Conservation (phyloP, 2,329 filamentous ascomycete species). For the Pyricularia grisea region DNA sequence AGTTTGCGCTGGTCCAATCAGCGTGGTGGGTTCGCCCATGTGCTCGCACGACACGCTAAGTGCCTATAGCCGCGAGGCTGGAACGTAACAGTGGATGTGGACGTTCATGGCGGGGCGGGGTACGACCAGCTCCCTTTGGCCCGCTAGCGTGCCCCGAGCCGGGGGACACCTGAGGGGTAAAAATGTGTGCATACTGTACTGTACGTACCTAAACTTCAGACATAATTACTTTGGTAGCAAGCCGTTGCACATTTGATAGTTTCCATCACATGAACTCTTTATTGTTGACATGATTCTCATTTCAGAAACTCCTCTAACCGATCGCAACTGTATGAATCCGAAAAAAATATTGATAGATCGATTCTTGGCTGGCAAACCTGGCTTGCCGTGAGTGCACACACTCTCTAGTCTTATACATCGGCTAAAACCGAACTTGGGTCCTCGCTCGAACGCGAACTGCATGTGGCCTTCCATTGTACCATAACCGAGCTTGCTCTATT, state of each 20-base stretch:
- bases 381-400: no score
- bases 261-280: no score
- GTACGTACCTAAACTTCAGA: not conserved
- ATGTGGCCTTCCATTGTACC: not conserved
- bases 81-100: slow-evolving; percentile 4
- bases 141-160: not conserved
- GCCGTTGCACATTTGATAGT: not conserved
- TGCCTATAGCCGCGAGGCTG: slow-evolving; percentile 12
- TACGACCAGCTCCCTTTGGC: not conserved
- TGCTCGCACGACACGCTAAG: slow-evolving; percentile 13
- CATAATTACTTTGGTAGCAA: not conserved
- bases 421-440: not conserved
- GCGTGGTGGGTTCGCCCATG: slow-evolving; percentile 11
- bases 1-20: slow-evolving; percentile 10
- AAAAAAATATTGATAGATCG: no score
- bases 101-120: not conserved
- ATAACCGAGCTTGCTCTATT: not conserved
- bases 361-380: no score
- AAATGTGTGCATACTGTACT: not conserved
- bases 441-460: not conserved
- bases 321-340: not conserved
- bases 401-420: not conserved
- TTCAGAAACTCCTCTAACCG: no score
- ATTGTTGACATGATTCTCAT: no score
- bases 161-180: not conserved